Conservation (phyloP, 352 stramenopile genomes). For the Pythium vanterpoolii region DNA sequence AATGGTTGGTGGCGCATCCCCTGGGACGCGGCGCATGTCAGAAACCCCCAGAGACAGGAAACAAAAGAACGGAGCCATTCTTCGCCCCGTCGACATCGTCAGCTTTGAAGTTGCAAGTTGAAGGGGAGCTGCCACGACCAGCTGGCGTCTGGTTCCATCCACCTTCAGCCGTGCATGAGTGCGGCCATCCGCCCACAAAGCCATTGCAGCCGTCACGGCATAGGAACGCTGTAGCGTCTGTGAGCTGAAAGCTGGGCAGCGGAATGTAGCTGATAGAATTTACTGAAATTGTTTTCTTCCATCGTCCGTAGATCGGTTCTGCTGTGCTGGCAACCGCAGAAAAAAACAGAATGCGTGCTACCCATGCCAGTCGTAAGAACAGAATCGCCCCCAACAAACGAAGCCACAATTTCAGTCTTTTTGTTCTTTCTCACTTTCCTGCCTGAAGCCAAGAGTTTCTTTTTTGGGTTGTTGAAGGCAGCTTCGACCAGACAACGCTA, state of each 20-base stretch:
- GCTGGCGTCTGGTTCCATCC: constrained; percentile 10
- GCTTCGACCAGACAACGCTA: background rate
- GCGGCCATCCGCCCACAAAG: too few species aligned
- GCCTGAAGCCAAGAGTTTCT: constrained; percentile 8
- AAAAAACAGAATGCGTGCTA: too few species aligned
- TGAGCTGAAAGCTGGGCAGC: too few species aligned
- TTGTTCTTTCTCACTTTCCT: constrained; percentile 1
- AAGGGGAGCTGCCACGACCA: background rate
- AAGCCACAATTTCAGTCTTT: constrained; percentile 3
- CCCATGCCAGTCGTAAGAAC: too few species aligned
- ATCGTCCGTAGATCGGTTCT: too few species aligned
- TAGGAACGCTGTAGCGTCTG: too few species aligned
- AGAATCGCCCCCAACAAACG: background rate
- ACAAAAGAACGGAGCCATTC: constrained; percentile 9
- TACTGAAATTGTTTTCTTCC: too few species aligned
- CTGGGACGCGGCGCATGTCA: constrained; percentile 14
- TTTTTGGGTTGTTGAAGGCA: constrained; percentile 10
- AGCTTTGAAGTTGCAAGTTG: constrained; percentile 12
- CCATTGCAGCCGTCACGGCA: too few species aligned
- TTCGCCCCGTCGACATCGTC: constrained; percentile 16
- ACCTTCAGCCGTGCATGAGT: background rate
- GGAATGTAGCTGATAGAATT: too few species aligned
- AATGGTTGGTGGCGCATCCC: constrained; percentile 1
- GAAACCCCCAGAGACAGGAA: constrained; percentile 23
- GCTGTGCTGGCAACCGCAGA: too few species aligned